Evolutionary conservation across 148 eudicot genomes (phyloP).

Genomic region (Cornus kousa): DNA sequence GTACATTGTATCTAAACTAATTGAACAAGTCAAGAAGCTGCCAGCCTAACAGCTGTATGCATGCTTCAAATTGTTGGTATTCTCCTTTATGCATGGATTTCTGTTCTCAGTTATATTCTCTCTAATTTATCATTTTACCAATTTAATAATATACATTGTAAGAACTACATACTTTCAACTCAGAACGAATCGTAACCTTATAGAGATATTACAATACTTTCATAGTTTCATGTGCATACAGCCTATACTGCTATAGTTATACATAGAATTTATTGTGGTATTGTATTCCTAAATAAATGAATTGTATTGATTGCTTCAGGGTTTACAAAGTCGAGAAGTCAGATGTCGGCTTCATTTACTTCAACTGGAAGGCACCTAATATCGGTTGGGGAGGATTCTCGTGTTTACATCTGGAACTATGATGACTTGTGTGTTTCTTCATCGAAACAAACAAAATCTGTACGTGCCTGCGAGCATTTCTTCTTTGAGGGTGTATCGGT

Average conservation of each 20-base stretch:
- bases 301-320: conserved; percentile 31
- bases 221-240: background rate
- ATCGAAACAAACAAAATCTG: conserved; percentile 37
- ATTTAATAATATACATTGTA: background rate
- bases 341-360: conserved; percentile 66
- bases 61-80: background rate
- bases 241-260: background rate
- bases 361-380: conserved; percentile 51
- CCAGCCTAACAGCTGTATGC: conserved; percentile 3
- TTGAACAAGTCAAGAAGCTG: background rate
- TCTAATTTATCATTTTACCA: background rate
- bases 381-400: conserved; percentile 70
- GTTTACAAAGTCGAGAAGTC: conserved; percentile 60
- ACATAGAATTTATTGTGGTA: background rate
- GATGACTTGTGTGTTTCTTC: conserved; percentile 25
- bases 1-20: background rate
- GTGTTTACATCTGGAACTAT: conserved; percentile 65
- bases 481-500: conserved; percentile 45
- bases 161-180: no score
- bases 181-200: no score
- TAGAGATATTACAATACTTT: background rate
- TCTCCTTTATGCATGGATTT: background rate
- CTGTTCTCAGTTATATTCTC: background rate
- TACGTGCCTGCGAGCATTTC: conserved; percentile 65
- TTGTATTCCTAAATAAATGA: background rate